phyloP scores from a whole-genome alignment of 2,329 filamentous ascomycete genomes.

The Ascochyta fabae region DNA sequence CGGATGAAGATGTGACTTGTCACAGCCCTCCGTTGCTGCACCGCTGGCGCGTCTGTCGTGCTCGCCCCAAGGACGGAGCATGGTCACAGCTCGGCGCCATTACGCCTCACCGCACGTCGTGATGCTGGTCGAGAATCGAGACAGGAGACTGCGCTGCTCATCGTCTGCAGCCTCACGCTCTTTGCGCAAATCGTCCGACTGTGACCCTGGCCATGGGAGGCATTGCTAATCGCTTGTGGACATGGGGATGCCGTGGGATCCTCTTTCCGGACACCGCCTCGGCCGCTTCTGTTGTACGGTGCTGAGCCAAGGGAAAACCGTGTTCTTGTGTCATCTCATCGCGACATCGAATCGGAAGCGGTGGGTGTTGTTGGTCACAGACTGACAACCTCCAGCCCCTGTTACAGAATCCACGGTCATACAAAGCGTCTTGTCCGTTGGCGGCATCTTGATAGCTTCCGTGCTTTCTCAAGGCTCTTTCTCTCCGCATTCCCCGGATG shows the following conservation, averaged over 20 bases:
- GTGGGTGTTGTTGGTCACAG: conserved; percentile 20
- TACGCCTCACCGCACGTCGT: conserved; percentile 14
- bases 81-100: conserved; percentile 18
- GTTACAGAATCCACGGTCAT: conserved; percentile 4
- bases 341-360: conserved; percentile 31
- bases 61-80: conserved; percentile 18
- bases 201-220: conserved; percentile 20
- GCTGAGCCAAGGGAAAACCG: conserved; percentile 26
- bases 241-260: conserved; percentile 1
- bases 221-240: conserved; percentile 4
- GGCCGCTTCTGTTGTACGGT: conserved; percentile 24
- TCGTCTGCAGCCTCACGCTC: conserved; percentile 20
- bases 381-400: neutral
- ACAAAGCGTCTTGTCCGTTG: conserved; percentile 21
- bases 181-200: conserved; percentile 27
- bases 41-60: conserved; percentile 18
- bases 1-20: conserved; percentile 9
- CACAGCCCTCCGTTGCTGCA: conserved; percentile 14
- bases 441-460: conserved; percentile 8
- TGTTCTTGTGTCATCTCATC: conserved; percentile 23
- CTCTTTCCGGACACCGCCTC: conserved; percentile 14
- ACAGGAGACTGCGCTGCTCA: conserved; percentile 14
- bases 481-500: conserved; percentile 29
- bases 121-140: conserved; percentile 9
- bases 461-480: conserved; percentile 10